A percentile compares a stretch with the other conserved stretches of the same genome.
phyloP scores from a whole-genome alignment of 2,329 filamentous ascomycete species.

The Paramyrothecium sp. region DNA sequence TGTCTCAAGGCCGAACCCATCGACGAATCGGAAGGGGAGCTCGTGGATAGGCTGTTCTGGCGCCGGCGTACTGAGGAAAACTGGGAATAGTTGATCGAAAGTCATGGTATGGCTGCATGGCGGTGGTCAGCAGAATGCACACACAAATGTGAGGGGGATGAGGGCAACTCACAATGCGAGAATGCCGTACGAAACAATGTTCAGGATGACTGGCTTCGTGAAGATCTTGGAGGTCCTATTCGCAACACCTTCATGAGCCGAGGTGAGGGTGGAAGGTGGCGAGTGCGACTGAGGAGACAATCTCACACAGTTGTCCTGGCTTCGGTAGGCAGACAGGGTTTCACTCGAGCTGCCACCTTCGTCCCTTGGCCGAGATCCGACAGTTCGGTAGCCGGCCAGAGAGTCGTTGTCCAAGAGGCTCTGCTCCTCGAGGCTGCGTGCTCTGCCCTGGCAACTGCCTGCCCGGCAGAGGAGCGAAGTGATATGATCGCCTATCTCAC shows the following conservation, averaged over 20 bases:
- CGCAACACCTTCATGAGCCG: not conserved
- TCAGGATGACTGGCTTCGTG: conserved; percentile 79
- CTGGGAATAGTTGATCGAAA: conserved; percentile 89
- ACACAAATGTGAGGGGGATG: not conserved
- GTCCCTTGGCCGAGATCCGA: conserved; percentile 5
- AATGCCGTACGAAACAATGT: conserved; percentile 87
- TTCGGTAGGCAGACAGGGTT: conserved; percentile 67
- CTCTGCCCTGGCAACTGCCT: conserved; percentile 29
- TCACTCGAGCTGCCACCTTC: conserved; percentile 42
- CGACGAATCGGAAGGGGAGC: conserved; percentile 85
- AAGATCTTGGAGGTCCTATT: conserved; percentile 56
- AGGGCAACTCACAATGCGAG: conserved; percentile 81
- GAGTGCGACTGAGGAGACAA: not conserved
- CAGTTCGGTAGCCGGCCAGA: conserved; percentile 58
- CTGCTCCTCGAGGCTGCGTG: conserved; percentile 53
- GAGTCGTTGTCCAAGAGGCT: conserved; percentile 63
- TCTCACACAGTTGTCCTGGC: conserved; percentile 54
- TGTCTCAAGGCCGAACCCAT: conserved; percentile 80
- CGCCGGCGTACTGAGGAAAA: conserved; percentile 75
- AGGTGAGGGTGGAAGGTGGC: not conserved
- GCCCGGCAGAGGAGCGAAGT: conserved; percentile 39
- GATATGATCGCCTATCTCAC: conserved; percentile 75
- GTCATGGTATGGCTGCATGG: conserved; percentile 92
- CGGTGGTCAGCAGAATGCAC: conserved; percentile 11
- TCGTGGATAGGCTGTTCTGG: conserved; percentile 48